Percentiles rank a stretch among this genome's conserved stretches.
Evolutionary conservation across 257 asterid genomes (phyloP).

Genomic region (Jaltomata sinuosa): DNA sequence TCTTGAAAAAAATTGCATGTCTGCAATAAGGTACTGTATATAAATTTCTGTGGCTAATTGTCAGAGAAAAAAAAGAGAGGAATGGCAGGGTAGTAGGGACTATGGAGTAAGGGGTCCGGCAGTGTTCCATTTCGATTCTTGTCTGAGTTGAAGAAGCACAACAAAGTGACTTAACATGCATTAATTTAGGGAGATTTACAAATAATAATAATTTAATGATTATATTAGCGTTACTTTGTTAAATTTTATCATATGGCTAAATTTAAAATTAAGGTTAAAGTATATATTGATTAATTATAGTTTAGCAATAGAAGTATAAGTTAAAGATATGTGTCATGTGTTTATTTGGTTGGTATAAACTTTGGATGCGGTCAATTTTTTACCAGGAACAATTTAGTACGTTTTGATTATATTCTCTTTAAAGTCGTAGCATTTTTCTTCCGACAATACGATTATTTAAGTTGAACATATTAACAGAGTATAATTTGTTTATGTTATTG

Average conservation of each 20-base stretch:
- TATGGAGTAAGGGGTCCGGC: neutral
- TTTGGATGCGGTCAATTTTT: too few relatives aligned
- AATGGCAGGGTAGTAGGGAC: neutral
- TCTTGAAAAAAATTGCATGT: neutral
- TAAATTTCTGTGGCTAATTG: neutral
- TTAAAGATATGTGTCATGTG: too few relatives aligned
- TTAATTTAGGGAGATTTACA: neutral
- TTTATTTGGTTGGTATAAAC: too few relatives aligned
- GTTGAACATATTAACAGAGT: neutral
- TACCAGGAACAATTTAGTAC: too few relatives aligned
- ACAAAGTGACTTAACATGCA: neutral
- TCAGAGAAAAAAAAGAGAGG: neutral
- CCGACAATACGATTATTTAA: neutral
- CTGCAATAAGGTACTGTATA: neutral
- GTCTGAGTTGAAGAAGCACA: neutral
- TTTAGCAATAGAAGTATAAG: too few relatives aligned
- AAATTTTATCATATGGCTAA: too few relatives aligned
- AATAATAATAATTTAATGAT: too few relatives aligned
- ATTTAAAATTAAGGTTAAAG: too few relatives aligned
- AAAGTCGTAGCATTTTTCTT: too few relatives aligned
- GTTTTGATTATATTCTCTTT: too few relatives aligned
- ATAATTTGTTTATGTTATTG: neutral
- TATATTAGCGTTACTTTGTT: too few relatives aligned
- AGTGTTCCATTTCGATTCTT: neutral
- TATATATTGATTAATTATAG: too few relatives aligned